Conservation (phyloP, 2,329 filamentous ascomycete species). For the Talaromyces piceae region DNA sequence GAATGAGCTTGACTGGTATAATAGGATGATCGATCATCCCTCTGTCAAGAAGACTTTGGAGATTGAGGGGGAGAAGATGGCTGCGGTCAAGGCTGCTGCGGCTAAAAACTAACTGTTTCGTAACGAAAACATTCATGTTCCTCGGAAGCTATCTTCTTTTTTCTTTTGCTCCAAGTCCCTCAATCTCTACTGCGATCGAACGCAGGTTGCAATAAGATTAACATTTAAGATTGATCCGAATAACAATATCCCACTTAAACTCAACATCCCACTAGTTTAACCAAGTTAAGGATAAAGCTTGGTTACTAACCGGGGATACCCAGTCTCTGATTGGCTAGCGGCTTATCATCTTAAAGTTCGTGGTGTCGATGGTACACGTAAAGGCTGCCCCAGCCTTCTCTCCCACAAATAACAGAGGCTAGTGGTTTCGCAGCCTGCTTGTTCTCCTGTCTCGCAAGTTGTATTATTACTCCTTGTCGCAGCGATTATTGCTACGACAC, state of each 20-base stretch:
- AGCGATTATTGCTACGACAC: not conserved
- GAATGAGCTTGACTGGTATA: conserved; percentile 3
- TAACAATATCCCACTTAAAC: no score
- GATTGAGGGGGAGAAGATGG: not conserved
- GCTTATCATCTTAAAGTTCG: not conserved
- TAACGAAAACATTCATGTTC: no score
- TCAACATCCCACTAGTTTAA: no score
- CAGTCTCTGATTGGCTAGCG: not conserved
- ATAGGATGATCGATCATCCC: not conserved
- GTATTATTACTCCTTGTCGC: no score
- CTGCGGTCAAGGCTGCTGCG: not conserved
- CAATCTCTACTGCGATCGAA: not conserved
- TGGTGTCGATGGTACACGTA: not conserved
- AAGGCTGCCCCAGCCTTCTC: not conserved
- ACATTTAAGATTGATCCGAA: no score
- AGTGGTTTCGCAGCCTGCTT: no score
- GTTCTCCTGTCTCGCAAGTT: no score
- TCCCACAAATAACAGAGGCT: not conserved
- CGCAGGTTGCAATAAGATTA: not conserved
- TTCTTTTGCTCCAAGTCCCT: no score
- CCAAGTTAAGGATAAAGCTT: no score
- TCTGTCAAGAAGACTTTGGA: not conserved
- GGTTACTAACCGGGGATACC: not conserved
- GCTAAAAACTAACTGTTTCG: not conserved
- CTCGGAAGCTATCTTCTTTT: no score